Evolutionary conservation across 2,329 filamentous ascomycete species (phyloP).

Genomic region (Colletotrichum filicis): DNA sequence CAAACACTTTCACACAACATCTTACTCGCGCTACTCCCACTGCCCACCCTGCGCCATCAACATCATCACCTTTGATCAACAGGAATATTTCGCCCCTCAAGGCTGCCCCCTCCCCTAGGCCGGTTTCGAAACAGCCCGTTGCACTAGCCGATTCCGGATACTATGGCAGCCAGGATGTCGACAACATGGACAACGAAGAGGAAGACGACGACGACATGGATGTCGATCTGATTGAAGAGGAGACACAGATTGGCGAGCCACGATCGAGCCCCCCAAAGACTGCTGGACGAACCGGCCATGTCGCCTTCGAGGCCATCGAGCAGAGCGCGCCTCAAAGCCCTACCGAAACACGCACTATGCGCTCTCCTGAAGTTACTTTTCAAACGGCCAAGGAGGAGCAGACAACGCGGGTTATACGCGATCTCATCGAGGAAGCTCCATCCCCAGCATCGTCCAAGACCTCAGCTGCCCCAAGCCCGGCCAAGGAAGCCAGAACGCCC

Average conservation of each 20-base stretch:
- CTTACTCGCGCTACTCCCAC: conserved; percentile 63
- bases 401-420: conserved; percentile 40
- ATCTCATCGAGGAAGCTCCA: conserved; percentile 24
- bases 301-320: conserved; percentile 32
- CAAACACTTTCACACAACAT: conserved; percentile 64
- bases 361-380: conserved; percentile 51
- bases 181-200: conserved; percentile 45
- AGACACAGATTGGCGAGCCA: conserved; percentile 34
- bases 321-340: conserved; percentile 36
- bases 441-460: conserved; percentile 21
- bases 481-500: conserved; percentile 7
- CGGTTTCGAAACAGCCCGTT: conserved; percentile 45
- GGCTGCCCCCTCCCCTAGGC: conserved; percentile 45
- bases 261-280: conserved; percentile 30
- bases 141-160: conserved; percentile 74
- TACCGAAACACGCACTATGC: conserved; percentile 33
- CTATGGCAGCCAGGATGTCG: conserved; percentile 68
- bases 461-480: conserved; percentile 36
- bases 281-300: conserved; percentile 22
- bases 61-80: conserved; percentile 46
- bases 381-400: conserved; percentile 59
- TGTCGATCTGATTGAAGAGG: conserved; percentile 42
- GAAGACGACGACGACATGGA: conserved; percentile 60
- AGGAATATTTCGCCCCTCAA: conserved; percentile 47
- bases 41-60: conserved; percentile 65